Base-by-base conservation (phyloP, 352 stramenopile species). In the Phytophthora quininea region DNA sequence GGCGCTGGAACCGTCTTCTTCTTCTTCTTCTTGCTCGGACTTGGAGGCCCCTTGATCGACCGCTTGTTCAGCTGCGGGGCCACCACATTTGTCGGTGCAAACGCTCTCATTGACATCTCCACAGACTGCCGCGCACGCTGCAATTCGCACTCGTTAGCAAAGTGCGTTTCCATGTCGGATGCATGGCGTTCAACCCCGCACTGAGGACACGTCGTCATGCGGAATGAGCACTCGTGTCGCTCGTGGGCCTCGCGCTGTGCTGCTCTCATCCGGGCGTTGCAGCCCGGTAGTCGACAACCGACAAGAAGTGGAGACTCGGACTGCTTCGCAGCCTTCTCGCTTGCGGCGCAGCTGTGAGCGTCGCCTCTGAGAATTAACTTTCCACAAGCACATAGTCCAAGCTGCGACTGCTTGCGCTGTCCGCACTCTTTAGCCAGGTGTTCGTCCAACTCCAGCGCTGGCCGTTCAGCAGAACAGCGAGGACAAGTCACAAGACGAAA, bases 181-280 rank as follows among this genome's bases (percentile, higher is more conserved):
- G 77, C 75, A 49, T 88, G 79, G 11, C 62, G 68, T 19, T 74
- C 61, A 0, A 64, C 60, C 0, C 81, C 81, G 50, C 83, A 91
- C 2, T 74, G 58, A 0, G 53, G 27, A 43, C 83, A 91, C 9
- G 70, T 76, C 10, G 67, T 51, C 43, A 82, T 64, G 1, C 83
- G 72, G 4, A 71, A 60, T 0, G 53, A 19, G 33, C 83, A 91
- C 38, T 88, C 80, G 48, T 82, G 69, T 0, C 83, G 77, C 53
- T 91, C 83, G 42, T 91, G 83, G 29, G 65, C 66, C 37, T 91
- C 83, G 1, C 78, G 79, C 19, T 70, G 38, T 43, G 82, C 70
- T 14, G 76, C 66, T 19, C 71, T 54, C 68, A 91, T 75, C 3
- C 42, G 72, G 0, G 47, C 57, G 15, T 54, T 74, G 51, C 67